Conservation (phyloP, 495 filamentous ascomycete genomes). For the Neurospora cerealis region DNA sequence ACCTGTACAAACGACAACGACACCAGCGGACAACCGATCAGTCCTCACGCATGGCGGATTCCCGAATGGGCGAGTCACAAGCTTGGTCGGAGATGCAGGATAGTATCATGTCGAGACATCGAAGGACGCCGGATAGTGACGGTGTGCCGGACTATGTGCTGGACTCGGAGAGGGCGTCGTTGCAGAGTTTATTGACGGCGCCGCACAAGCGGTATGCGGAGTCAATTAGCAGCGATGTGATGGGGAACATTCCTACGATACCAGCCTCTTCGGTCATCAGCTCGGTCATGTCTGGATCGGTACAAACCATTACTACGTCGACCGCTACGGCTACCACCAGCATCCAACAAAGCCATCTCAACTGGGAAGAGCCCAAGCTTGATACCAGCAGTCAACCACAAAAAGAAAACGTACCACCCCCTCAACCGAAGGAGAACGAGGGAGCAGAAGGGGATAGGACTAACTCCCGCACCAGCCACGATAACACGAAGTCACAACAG, state of each 20-base stretch:
- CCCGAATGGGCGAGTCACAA: slow-evolving; percentile 5
- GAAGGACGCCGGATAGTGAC: background rate
- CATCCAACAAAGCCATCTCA: background rate
- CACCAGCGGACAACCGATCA: slow-evolving; percentile 19
- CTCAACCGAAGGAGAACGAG: slow-evolving; percentile 15
- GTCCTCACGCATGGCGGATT: slow-evolving; percentile 7
- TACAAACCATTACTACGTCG: background rate
- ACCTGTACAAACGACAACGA: background rate
- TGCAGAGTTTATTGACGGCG: background rate
- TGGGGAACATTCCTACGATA: background rate
- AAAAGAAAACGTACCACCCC: background rate
- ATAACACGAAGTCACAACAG: slow-evolving; percentile 42
- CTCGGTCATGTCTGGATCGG: background rate
- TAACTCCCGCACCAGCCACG: slow-evolving; percentile 10
- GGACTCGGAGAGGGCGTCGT: background rate
- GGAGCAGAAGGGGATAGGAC: background rate
- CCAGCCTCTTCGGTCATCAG: background rate
- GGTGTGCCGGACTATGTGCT: background rate
- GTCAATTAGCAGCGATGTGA: background rate
- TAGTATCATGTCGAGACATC: background rate
- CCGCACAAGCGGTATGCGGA: background rate
- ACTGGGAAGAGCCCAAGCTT: background rate
- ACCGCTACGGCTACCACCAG: background rate
- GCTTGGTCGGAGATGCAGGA: background rate
- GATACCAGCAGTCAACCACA: background rate